Conservation (phyloP, 2,329 filamentous ascomycete genomes). For the Arthrobotrys sinensis region DNA sequence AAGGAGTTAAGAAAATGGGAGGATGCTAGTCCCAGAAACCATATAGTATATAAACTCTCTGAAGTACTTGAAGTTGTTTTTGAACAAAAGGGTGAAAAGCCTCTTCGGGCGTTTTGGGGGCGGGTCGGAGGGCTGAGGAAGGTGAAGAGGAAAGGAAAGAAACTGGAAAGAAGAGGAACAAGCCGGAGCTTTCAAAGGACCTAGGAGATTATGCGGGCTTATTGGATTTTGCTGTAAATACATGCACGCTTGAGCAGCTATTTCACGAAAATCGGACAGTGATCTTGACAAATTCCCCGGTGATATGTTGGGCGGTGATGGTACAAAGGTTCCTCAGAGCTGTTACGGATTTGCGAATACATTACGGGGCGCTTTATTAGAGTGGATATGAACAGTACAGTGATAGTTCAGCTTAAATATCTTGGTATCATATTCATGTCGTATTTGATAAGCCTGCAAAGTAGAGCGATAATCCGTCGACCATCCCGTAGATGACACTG, state of each 20-base stretch:
- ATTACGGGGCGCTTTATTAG: background rate
- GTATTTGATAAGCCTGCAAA: too few relatives aligned
- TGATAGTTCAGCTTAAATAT: too few relatives aligned
- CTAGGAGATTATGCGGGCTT: background rate
- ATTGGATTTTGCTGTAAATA: background rate
- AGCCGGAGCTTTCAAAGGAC: background rate
- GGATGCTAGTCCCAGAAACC: too few relatives aligned
- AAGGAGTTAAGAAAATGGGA: background rate
- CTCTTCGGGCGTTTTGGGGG: too few relatives aligned
- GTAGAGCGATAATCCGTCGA: too few relatives aligned
- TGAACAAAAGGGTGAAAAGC: too few relatives aligned
- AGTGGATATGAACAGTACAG: too few relatives aligned
- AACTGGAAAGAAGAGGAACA: background rate
- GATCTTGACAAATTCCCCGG: background rate
- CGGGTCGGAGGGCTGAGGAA: too few relatives aligned
- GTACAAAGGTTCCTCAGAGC: background rate
- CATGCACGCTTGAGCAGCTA: background rate
- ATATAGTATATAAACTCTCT: too few relatives aligned
- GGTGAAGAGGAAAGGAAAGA: constrained; percentile 5
- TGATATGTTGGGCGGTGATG: background rate
- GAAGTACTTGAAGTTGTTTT: too few relatives aligned
- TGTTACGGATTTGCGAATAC: background rate
- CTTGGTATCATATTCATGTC: too few relatives aligned
- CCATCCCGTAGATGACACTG: too few relatives aligned
- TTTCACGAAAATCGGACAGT: background rate